These are phyloP conservation scores for Piromyces sp. DNA, from an alignment of 192 early-diverging fungal genomes.

Conservation along the genomic window DNA sequence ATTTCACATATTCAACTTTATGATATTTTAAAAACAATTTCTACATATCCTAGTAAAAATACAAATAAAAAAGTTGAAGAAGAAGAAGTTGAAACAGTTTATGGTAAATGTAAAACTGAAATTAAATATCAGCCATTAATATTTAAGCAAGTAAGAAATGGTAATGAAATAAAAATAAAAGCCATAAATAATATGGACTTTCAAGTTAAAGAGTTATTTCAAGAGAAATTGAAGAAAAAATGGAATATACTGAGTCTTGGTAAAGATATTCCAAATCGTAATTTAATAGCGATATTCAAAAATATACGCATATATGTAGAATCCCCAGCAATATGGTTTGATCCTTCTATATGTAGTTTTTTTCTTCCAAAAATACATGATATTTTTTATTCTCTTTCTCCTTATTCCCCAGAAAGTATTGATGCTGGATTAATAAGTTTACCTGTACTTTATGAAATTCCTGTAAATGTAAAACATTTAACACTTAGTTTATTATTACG, in stretches of 20 bases:
- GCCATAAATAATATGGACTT: background rate
- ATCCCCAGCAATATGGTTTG: background rate
- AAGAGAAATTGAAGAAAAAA: background rate
- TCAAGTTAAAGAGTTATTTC: background rate
- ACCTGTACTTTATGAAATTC: background rate
- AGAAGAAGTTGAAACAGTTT: background rate
- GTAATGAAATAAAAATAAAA: background rate
- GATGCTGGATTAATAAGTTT: background rate
- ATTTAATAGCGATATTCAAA: background rate
- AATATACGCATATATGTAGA: background rate
- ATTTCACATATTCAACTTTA: background rate
- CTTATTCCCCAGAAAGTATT: background rate
- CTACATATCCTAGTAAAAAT: background rate
- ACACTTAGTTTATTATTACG: background rate
- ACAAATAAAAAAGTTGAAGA: background rate
- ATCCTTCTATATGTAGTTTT: background rate
- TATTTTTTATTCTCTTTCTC: background rate
- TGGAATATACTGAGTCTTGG: background rate
- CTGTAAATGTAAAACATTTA: background rate
- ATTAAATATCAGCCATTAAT: background rate
- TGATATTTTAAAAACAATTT: background rate
- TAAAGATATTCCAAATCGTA: background rate
- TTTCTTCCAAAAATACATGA: background rate
- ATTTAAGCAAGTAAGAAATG: background rate
- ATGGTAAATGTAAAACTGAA: background rate